phyloP scores from a whole-genome alignment of 2,329 filamentous ascomycete species.

The Exophiala xenobiotica region DNA sequence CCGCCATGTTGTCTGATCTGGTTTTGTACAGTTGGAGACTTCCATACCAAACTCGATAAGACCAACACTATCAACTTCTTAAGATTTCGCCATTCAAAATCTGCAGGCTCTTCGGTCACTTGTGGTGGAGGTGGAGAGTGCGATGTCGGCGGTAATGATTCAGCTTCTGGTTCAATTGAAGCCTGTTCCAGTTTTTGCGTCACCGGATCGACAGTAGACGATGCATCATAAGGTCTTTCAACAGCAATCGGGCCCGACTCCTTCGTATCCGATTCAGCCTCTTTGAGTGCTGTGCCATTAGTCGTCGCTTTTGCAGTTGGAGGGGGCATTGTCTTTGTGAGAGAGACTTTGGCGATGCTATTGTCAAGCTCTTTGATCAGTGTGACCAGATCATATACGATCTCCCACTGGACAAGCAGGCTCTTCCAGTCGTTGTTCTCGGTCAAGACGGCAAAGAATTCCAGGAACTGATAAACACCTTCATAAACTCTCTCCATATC shows the following conservation, averaged over 20 bases:
- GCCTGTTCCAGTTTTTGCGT: slow-evolving; percentile 3
- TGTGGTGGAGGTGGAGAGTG: slow-evolving; percentile 48
- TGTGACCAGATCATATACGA: slow-evolving; percentile 82
- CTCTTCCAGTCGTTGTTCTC: slow-evolving; percentile 80
- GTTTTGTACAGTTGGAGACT: slow-evolving; percentile 77
- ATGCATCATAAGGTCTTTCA: slow-evolving; percentile 63
- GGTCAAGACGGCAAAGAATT: slow-evolving; percentile 86
- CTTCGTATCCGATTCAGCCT: slow-evolving; percentile 27
- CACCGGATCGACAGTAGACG: background rate
- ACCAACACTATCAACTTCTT: slow-evolving; percentile 93
- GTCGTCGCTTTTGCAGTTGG: slow-evolving; percentile 2
- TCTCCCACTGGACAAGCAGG: slow-evolving; percentile 87
- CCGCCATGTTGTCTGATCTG: slow-evolving; percentile 84
- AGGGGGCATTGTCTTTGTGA: slow-evolving; percentile 29
- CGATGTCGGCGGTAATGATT: slow-evolving; percentile 33
- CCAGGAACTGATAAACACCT: slow-evolving; percentile 88
- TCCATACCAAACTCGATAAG: slow-evolving; percentile 83
- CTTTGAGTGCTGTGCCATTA: slow-evolving; percentile 12
- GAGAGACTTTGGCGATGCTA: slow-evolving; percentile 75
- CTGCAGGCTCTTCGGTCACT: slow-evolving; percentile 60
- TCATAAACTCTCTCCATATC: slow-evolving; percentile 98
- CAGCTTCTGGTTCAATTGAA: slow-evolving; percentile 5
- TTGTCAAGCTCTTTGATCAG: slow-evolving; percentile 83
- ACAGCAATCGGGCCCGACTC: slow-evolving; percentile 50
- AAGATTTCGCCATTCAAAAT: slow-evolving; percentile 75